Base-by-base conservation (phyloP, 106 monocot genomes). In the Triglochin maritima region DNA sequence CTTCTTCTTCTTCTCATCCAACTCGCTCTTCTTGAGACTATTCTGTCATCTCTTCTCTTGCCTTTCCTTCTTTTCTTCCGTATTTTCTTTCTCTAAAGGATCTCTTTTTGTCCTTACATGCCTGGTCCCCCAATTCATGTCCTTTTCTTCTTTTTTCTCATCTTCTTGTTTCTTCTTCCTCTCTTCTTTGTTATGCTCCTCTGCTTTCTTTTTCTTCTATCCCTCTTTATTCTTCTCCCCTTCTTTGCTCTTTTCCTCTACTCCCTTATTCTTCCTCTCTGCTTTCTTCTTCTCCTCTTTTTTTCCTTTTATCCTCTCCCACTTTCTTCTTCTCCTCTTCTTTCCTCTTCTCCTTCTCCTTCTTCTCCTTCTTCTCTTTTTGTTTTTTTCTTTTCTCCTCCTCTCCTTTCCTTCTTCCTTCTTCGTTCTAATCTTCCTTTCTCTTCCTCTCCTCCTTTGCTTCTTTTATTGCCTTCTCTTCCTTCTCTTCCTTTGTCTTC, bases 401-500 rank as follows among this genome's bases (percentile, higher is more conserved):
- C 11, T 52, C 52, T 11, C 11, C 52, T 52, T 52, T 11, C 52
- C 11, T 11, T 52, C 11, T 7, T 52, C 52, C 3, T 16, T 58
- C 58, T 58, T 11, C 58, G 2, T 58, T 5, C n/a, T 11, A 1
- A 58, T 16, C n/a, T 13, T 16, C 3, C 2, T 13, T 13, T 15
- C 5, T 5, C n/a, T 5, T 5, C 5, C 1, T 58, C 15, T 1
- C 58, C 58, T 58, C n/a, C 58, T 16, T 2, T 15, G 7, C n/a
- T 89, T 62, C 75, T 71, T 48, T n/a, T n/a, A n/a, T n/a, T n/a
- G n/a, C 81, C 83, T 44, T 86, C n/a, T 89, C 68, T 81, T 89
- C 42, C 50, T 52, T 2, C 52, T 8, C 11, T 52, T 11, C 11
- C 11, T 11, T 52, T 11, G 1, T 52, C 52, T 11, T 8, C 2